A percentile compares a stretch with the other conserved stretches of the same genome.
phyloP scores from a whole-genome alignment of 352 stramenopile species.

The Pythium volutum region DNA sequence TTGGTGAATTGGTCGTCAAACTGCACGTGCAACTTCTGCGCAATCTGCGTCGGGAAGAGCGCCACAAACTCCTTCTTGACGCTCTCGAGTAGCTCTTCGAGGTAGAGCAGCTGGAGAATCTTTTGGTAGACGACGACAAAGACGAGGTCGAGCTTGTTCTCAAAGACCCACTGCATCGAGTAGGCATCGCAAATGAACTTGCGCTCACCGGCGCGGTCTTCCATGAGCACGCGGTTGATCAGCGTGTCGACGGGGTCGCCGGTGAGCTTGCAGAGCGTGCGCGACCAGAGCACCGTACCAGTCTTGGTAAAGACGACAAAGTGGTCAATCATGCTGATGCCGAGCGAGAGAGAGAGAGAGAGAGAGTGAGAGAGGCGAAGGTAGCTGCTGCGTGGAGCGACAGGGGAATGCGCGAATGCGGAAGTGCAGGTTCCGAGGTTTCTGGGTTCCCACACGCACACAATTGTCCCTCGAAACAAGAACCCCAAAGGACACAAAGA shows the following conservation, averaged over 20 bases:
- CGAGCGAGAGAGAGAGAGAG: background rate
- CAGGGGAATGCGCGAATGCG: background rate
- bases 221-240: constrained; percentile 88
- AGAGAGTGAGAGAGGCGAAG: background rate
- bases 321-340: constrained; percentile 85
- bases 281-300: constrained; percentile 88
- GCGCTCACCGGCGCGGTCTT: constrained; percentile 83
- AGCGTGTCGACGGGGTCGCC: constrained; percentile 87
- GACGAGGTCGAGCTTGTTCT: constrained; percentile 91
- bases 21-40: constrained; percentile 59
- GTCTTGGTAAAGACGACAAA: constrained; percentile 92
- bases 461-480: background rate
- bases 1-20: constrained; percentile 83
- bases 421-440: background rate
- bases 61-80: constrained; percentile 85
- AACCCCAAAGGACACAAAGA: constrained; percentile 20
- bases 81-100: constrained; percentile 88
- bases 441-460: background rate
- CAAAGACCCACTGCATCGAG: constrained; percentile 89
- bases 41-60: constrained; percentile 74
- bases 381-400: background rate
- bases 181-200: constrained; percentile 86
- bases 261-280: constrained; percentile 82
- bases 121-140: constrained; percentile 93
- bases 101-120: constrained; percentile 89